phyloP scores from a whole-genome alignment of 139 green algal species.

The Trebouxia sp. region DNA sequence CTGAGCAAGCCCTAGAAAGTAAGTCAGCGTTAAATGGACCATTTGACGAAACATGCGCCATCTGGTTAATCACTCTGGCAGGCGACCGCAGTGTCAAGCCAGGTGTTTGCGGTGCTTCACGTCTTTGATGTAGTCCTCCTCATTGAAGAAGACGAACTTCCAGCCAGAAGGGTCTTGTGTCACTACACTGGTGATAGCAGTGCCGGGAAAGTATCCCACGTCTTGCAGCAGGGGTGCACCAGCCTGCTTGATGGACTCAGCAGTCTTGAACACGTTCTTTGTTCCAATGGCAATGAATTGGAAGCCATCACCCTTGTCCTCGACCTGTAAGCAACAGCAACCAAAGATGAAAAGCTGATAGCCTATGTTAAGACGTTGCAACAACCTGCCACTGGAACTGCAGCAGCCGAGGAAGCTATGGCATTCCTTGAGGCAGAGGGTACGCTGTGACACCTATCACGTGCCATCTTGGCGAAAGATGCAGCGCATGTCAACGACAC shows the following conservation, averaged over 20 bases:
- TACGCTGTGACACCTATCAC: no score
- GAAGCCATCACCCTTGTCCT: constrained; percentile 3
- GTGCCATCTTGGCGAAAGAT: no score
- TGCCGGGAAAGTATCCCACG: constrained; percentile 9
- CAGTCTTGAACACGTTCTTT: constrained; percentile 15
- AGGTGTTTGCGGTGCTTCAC: neutral
- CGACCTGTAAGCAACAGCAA: neutral
- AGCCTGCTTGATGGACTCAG: constrained; percentile 7
- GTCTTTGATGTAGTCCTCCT: neutral
- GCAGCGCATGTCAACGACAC: no score
- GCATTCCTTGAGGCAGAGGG: no score
- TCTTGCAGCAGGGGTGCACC: constrained; percentile 9
- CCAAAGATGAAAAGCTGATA: neutral
- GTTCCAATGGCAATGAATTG: neutral
- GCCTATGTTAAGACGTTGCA: no score
- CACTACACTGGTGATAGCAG: constrained; percentile 5
- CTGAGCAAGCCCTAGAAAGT: no score
- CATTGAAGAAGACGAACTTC: constrained; percentile 2
- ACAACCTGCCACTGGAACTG: no score
- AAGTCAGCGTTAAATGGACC: no score
- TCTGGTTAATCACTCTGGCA: neutral
- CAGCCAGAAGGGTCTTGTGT: constrained; percentile 18
- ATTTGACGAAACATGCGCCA: neutral
- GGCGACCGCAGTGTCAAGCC: neutral
- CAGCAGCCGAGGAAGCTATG: no score